Conservation (phyloP, 2,329 filamentous ascomycete genomes). For the Colletotrichum salicis region DNA sequence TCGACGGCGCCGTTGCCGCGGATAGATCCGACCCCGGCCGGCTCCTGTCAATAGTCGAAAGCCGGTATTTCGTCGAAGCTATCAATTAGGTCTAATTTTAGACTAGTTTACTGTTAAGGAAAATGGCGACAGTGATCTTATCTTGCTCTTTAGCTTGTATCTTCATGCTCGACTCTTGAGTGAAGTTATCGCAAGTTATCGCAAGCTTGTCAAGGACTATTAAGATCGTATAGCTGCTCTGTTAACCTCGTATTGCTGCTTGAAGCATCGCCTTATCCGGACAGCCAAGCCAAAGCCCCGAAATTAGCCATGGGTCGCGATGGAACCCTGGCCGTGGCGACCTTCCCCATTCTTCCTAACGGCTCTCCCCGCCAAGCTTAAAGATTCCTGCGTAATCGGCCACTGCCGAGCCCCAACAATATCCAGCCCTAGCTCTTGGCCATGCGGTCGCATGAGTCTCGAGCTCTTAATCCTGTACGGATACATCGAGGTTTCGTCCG, state of each 20-base stretch:
- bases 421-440: not conserved
- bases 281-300: slow-evolving; percentile 20
- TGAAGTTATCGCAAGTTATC: no score
- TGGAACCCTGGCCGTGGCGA: slow-evolving; percentile 15
- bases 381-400: slow-evolving; percentile 14
- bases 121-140: no score
- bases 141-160: no score
- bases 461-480: no score
- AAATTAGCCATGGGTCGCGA: slow-evolving; percentile 27
- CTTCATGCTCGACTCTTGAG: no score
- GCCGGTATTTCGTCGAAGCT: not conserved
- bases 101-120: no score
- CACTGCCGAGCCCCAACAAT: slow-evolving; percentile 18
- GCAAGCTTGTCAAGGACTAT: no score
- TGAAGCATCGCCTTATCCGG: not conserved
- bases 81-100: not conserved
- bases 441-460: not conserved
- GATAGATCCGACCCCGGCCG: slow-evolving; percentile 31
- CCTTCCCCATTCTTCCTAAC: slow-evolving; percentile 30
- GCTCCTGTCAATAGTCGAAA: not conserved
- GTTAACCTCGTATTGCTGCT: not conserved
- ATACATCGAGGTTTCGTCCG: no score
- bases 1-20: slow-evolving; percentile 18
- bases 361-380: slow-evolving; percentile 16
- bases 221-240: not conserved